Base-by-base conservation (phyloP, 192 early-diverging fungal species). In the Coemansia reversa region DNA sequence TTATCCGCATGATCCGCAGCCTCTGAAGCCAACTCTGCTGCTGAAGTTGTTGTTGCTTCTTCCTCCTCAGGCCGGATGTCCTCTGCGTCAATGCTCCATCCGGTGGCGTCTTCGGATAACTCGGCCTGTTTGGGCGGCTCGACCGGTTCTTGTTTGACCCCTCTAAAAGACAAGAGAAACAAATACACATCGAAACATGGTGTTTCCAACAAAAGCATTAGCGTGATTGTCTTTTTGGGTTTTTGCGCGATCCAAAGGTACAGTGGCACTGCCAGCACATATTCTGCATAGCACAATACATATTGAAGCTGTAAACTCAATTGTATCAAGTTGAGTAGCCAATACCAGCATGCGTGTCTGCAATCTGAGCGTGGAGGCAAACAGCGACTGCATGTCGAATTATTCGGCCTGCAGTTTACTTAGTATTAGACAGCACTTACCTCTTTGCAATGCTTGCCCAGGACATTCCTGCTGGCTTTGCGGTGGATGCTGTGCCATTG, bases 401-500 rank as follows among this genome's bases (percentile, higher is more conserved):
- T 32, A 22, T 22, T 20, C 33, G 55, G 28, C 55, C 55, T 45
- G 39, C 39, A 45, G 39, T 9, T 45, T 45, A 58, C 28, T 59
- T 59, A 47, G 39, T 47, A 39, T 59, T 59, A 59, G n/a, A 11
- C 39, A 45, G 39, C 39, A 74, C 71, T 66, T 73, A 69, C 75
- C 67, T 74, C 60, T 78, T 76, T 49, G 80, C 80, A 52, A 82
- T 78, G 65, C 64, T 82, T 65, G 80, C 80, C 80, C 80, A 82
- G 27, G 80, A 82, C 75, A 82, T 69, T 19, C 77, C 70, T 24
- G 76, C 75, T 12, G 75, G 60, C 70, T 82, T 81, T 24, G 79
- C 45, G n/a, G 70, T 55, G 11, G 72, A 53, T 24, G 72, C 65
- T 33, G 65, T 67, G 30, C 70, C 66, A 56, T 77, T 45, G 39